These are phyloP conservation scores for Raphanus sativus DNA, from an alignment of 345 rosid species.

Conservation along the genomic window DNA sequence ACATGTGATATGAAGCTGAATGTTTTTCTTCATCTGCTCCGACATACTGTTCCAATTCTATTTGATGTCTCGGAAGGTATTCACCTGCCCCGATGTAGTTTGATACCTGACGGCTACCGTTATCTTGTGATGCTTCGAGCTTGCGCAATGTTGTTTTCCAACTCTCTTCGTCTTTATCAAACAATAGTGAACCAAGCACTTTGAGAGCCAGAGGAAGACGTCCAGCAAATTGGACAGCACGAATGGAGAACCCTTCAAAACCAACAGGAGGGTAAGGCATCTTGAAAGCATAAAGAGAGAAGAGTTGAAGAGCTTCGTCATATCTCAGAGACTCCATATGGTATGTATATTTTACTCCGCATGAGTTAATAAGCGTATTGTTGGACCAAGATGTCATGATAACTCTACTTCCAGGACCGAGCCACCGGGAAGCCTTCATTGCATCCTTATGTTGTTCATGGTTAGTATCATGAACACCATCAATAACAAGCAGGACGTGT, in stretches of 20 bases:
- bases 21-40: not conserved
- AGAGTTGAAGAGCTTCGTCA: not conserved
- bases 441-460: not conserved
- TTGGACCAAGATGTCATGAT: not conserved
- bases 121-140: not conserved
- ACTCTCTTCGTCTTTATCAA: not conserved
- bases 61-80: not conserved
- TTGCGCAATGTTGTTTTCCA: not conserved
- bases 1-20: not conserved
- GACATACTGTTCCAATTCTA: not conserved
- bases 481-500: not conserved
- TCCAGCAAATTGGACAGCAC: not conserved
- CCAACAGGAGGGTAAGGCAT: not conserved
- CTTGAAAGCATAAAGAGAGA: not conserved
- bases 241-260: not conserved
- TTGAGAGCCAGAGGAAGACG: not conserved
- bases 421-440: not conserved
- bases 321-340: not conserved
- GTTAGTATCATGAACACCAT: not conserved
- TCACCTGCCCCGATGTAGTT: not conserved
- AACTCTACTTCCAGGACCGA: not conserved
- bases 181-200: not conserved
- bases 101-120: not conserved
- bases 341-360: not conserved
- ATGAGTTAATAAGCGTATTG: not conserved